Percentiles rank a stretch among this genome's conserved stretches.
Conservation (phyloP, 2,329 filamentous ascomycete genomes). For the Hirsutella minnesotensis region DNA sequence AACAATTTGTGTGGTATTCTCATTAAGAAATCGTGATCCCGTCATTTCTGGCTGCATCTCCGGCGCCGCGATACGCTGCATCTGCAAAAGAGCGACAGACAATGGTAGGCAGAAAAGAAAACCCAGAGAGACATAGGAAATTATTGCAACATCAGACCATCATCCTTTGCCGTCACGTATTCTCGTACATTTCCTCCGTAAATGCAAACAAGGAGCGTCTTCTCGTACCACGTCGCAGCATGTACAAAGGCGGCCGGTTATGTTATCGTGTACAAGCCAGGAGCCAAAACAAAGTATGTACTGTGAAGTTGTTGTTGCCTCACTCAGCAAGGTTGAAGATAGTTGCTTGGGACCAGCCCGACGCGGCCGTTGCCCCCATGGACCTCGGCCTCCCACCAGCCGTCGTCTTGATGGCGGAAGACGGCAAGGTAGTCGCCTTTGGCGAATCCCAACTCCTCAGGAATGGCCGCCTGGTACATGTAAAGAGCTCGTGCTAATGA, state of each 20-base stretch:
- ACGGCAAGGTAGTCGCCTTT: constrained; percentile 91
- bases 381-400: constrained; percentile 98
- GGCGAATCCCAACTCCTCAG: constrained; percentile 82
- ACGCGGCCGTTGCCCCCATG: constrained; percentile 51
- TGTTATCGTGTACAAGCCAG: not conserved
- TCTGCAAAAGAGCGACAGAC: too few species aligned
- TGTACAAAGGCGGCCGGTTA: not conserved
- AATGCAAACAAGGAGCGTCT: not conserved
- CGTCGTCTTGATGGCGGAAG: constrained; percentile 85
- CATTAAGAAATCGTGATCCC: too few species aligned
- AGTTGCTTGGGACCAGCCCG: constrained; percentile 58
- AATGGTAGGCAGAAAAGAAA: not conserved
- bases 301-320: not conserved
- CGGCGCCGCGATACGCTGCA: too few species aligned
- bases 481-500: constrained; percentile 78
- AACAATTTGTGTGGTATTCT: too few species aligned
- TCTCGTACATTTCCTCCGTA: not conserved
- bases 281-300: not conserved
- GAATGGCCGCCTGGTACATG: constrained; percentile 86
- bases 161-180: not conserved
- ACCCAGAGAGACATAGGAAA: not conserved
- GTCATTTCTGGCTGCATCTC: too few species aligned
- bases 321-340: constrained; percentile 40
- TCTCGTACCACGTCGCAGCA: not conserved
- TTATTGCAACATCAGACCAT: not conserved